These are phyloP conservation scores for Remersonia thermophila DNA, from an alignment of 2,329 filamentous ascomycete genomes.

Conservation along the genomic window DNA sequence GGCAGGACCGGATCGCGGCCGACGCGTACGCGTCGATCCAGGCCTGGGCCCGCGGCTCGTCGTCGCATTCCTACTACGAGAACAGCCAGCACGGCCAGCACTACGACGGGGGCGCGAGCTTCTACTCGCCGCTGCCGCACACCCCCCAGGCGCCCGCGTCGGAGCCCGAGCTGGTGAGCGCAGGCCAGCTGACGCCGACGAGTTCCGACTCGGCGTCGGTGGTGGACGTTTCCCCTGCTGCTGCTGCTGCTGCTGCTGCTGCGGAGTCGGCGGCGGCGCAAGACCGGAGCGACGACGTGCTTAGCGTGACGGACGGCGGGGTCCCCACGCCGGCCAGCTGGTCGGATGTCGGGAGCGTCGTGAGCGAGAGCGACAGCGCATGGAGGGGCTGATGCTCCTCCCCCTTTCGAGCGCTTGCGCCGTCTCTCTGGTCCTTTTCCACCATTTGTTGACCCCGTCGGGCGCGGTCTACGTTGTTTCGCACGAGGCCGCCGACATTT, in stretches of 20 bases:
- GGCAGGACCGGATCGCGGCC: constrained; percentile 27
- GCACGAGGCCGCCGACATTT: no score
- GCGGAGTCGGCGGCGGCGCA: no score
- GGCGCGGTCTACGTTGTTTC: no score
- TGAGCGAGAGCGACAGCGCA: constrained; percentile 41
- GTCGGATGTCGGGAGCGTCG: constrained; percentile 52
- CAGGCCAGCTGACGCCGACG: constrained; percentile 45
- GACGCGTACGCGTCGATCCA: constrained; percentile 49
- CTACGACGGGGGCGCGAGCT: constrained; percentile 25
- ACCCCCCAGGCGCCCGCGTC: constrained; percentile 38
- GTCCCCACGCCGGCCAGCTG: constrained; percentile 48
- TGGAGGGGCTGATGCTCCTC: constrained; percentile 20
- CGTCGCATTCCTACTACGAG: constrained; percentile 2
- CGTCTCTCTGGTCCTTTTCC: not conserved
- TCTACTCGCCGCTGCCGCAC: constrained; percentile 49
- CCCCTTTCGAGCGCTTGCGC: not conserved
- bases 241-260: constrained; percentile 21
- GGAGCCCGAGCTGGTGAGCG: constrained; percentile 39
- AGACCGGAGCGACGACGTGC: constrained; percentile 31
- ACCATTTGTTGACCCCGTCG: no score
- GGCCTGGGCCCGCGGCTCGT: constrained; percentile 47
- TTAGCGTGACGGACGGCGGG: constrained; percentile 45
- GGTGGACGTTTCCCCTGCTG: constrained; percentile 33
- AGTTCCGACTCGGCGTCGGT: constrained; percentile 40
- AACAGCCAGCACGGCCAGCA: no score